Base-by-base conservation (phyloP, 75 land plant genomes). In the Pseudotsuga menziesii region DNA sequence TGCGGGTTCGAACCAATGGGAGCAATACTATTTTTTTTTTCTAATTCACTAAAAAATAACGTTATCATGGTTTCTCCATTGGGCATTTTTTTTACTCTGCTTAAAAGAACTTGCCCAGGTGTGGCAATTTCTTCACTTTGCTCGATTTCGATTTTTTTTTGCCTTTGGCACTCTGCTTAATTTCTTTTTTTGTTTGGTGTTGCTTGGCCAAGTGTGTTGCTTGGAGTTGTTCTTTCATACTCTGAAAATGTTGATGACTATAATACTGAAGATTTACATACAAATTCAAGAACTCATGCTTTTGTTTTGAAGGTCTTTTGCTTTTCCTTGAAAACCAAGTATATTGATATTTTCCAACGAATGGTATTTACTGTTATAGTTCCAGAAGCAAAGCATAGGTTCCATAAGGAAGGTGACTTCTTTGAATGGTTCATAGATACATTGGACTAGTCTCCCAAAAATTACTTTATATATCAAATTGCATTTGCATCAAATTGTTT, bases 231-330 rank as follows among this genome's bases (percentile, higher is more conserved):
- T 13, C 82, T 90, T 72, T 96, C 99, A 35, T 94, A 90, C 70
- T 92, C 98, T 0, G 75, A 78, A 39, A 85, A 84, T 19, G 32
- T 48, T 5, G 39, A 77, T 22, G 89, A 90, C 78, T 96, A 94
- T 58, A 29, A 32, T 15, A 94, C 98, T 52, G 95, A 95, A 32
- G 99, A 94, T 77, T 27, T 79, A 6, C 73, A 90, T 76, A 96
- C 99, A 61, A 95, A 95, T 22, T 67, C 56, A 61, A 98, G 94
- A 81, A 58, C 90, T 0, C 95, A 96, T 73, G 57, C 77, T n/a
- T 96, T 96, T 77, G 89, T 86, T 55, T 80, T 93, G 73, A 89
- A 91, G 87, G 95, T 92, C 41, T 57, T 61, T 3, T 16, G 16
- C 56, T 35, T 12, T 32, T 69, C 22, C 52, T 64, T 41, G 25